Percentiles rank a stretch among this genome's conserved stretches.
phyloP scores from a whole-genome alignment of 257 asterid species.

The Capsicum chinense region DNA sequence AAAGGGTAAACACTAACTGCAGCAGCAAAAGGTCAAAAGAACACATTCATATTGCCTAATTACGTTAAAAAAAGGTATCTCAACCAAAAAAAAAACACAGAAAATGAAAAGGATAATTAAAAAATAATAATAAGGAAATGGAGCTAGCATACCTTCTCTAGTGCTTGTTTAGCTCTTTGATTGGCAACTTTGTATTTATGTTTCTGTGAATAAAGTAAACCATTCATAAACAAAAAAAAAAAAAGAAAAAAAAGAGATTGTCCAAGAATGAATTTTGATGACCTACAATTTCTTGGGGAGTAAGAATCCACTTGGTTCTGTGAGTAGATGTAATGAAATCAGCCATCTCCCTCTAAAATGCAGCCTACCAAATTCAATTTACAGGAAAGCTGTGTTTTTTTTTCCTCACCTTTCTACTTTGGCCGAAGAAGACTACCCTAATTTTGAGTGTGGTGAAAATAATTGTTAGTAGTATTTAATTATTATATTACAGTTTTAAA shows the following conservation, averaged over 20 bases:
- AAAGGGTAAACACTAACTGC: neutral
- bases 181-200: slow-evolving; percentile 82
- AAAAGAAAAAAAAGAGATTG: neutral
- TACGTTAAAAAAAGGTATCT: neutral
- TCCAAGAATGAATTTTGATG: neutral
- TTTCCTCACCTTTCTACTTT: no score
- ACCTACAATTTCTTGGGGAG: slow-evolving; percentile 76
- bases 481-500: no score
- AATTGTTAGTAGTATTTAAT: no score
- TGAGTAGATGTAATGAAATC: slow-evolving; percentile 88
- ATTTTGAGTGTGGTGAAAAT: no score
- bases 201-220: slow-evolving; percentile 48
- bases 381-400: no score
- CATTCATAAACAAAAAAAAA: neutral
- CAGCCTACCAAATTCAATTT: no score
- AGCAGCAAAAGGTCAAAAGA: neutral
- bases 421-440: no score
- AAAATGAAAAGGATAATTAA: neutral
- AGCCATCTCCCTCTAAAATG: slow-evolving; percentile 52
- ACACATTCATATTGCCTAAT: neutral
- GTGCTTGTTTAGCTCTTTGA: slow-evolving; percentile 86
- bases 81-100: neutral
- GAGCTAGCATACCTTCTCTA: slow-evolving; percentile 67
- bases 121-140: neutral
- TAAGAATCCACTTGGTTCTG: slow-evolving; percentile 83